These are phyloP conservation scores for Bertia moriformis DNA, from an alignment of 2,329 filamentous ascomycete species.

Conservation along the genomic window DNA sequence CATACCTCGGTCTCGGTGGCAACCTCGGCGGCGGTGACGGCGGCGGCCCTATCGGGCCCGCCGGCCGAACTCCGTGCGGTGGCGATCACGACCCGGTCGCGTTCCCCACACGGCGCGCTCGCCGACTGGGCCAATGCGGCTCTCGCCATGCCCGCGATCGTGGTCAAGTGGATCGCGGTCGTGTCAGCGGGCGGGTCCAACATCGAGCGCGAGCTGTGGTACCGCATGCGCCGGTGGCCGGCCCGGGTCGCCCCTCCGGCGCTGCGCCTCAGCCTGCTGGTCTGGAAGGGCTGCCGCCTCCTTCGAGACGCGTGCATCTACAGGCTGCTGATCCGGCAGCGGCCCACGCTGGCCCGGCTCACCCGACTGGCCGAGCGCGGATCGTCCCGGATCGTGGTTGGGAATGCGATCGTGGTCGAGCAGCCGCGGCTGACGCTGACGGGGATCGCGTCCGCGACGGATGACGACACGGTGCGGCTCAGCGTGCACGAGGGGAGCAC, in stretches of 20 bases:
- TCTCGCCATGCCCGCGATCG: constrained; percentile 8
- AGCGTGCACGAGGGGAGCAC: constrained; percentile 12
- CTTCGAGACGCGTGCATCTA: constrained; percentile 16
- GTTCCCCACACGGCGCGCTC: constrained; percentile 5
- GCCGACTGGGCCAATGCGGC: constrained; percentile 3
- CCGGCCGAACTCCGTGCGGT: constrained; percentile 4
- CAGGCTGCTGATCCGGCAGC: too few relatives aligned
- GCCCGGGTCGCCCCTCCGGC: constrained; percentile 7
- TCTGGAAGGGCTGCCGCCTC: constrained; percentile 16
- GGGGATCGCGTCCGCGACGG: constrained; percentile 13
- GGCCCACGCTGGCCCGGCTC: too few relatives aligned
- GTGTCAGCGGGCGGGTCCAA: constrained; percentile 17
- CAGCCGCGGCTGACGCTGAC: constrained; percentile 14
- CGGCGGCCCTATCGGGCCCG: constrained; percentile 3
- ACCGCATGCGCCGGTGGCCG: constrained; percentile 12
- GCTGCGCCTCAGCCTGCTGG: constrained; percentile 10
- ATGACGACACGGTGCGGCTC: constrained; percentile 10
- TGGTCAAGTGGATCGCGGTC: constrained; percentile 17
- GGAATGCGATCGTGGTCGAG: constrained; percentile 14
- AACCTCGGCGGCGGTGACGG: too few relatives aligned
- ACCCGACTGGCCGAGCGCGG: too few relatives aligned
- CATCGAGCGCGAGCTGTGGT: constrained; percentile 19
- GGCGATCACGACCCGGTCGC: constrained; percentile 5
- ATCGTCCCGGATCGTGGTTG: constrained; percentile 10
- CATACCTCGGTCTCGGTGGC: constrained; percentile 3